Base-by-base conservation (phyloP, 1,284 basidiomycete species). In the Leccinum griseonigrum region DNA sequence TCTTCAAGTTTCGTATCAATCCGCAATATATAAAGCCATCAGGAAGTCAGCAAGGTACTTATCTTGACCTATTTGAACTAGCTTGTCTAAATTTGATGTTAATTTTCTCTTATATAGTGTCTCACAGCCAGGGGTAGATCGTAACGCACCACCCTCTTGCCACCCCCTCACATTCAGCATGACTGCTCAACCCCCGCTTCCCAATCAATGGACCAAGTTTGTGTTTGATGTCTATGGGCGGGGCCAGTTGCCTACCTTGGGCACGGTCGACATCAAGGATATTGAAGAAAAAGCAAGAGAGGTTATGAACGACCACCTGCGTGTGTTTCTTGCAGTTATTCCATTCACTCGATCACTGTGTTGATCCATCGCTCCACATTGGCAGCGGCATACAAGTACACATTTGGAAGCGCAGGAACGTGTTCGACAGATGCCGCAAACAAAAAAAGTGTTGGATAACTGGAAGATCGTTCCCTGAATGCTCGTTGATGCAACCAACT, bases 391-490 rank as follows among this genome's bases (percentile, higher is more conserved):
- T 85, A 77, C 67, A 70, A 76, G 69, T 85, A 84, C 65, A 78
- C 80, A 3, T 80, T 79, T 61, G 82, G 79, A 26, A 79, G 76
- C 38, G 83, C 83, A 2, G 83, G 83, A 3, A 75, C 77, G 5
- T 71, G 74, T 51, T 70, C 70, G 29, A 85, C 83, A 11, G 73
- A 80, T 59, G 66, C 56, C 10, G 76, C 76, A 18, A 84, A 84
- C 60, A 22, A 74, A 72, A 46, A 73, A 63, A 18, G 80, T 78
- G 10, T 69, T 85, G 22, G 69, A 76, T n/a, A 75, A 71, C 29
- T 84, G 80, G 81, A 77, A 75, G 55, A 82, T 84, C 64, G 70
- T 84, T 8, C 87, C 87, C 2, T 78, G 81, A 16, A 86, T 87
- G 85, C 78, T 88, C 28, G 76, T 81, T 36, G 78, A 83, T 64